Percentiles rank a stretch among this genome's conserved stretches.
Evolutionary conservation across 1,284 basidiomycete species (phyloP).

Genomic region (Cryptococcus sp.): DNA sequence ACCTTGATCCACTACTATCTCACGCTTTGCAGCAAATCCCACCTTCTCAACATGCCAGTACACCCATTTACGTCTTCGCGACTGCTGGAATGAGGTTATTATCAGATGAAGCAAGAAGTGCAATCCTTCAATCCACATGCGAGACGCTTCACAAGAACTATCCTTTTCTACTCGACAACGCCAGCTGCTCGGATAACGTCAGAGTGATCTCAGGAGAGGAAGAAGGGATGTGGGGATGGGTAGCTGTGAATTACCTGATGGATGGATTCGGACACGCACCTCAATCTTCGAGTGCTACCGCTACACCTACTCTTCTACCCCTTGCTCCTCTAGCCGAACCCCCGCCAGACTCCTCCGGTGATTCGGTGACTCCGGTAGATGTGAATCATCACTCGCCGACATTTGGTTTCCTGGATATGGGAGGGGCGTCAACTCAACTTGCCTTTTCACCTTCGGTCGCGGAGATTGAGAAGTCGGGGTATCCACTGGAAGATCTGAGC

Average conservation of each 20-base stretch:
- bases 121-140: slow-evolving; percentile 72
- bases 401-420: slow-evolving; percentile 99
- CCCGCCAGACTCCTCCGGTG: slow-evolving; percentile 21
- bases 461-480: slow-evolving; percentile 53
- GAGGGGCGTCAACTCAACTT: slow-evolving; percentile 96
- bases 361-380: slow-evolving; percentile 42
- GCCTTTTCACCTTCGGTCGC: slow-evolving; percentile 70
- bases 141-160: slow-evolving; percentile 68
- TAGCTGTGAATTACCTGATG: slow-evolving; percentile 98
- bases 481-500: slow-evolving; percentile 59
- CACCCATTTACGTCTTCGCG: slow-evolving; percentile 89
- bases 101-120: slow-evolving; percentile 61
- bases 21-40: slow-evolving; percentile 83
- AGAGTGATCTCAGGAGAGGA: slow-evolving; percentile 97
- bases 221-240: slow-evolving; percentile 97
- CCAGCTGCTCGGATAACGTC: slow-evolving; percentile 80
- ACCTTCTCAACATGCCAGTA: slow-evolving; percentile 71
- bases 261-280: slow-evolving; percentile 74
- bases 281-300: slow-evolving; percentile 7
- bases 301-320: slow-evolving; percentile 24
- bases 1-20: slow-evolving; percentile 75
- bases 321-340: slow-evolving; percentile 35
- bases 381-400: slow-evolving; percentile 59
- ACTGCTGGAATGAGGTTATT: slow-evolving; percentile 97
- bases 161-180: slow-evolving; percentile 43